These are phyloP conservation scores for Cercospora nicotianae DNA, from an alignment of 2,329 filamentous ascomycete genomes.

Conservation along the genomic window DNA sequence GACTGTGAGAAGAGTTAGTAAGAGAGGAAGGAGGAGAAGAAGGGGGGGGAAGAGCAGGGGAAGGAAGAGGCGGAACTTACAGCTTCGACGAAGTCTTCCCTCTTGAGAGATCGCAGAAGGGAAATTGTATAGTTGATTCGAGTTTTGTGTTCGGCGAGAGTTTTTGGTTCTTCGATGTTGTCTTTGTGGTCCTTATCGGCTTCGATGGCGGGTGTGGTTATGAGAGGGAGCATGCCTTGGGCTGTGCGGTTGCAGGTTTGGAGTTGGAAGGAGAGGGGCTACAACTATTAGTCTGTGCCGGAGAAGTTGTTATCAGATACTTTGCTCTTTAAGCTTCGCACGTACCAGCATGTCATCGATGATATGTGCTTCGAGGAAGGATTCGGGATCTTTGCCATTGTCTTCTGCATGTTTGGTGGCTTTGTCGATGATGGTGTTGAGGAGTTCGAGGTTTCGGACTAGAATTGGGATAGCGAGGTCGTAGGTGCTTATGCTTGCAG, in stretches of 20 bases:
- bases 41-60: too few species aligned
- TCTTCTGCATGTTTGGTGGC: conserved; percentile 45
- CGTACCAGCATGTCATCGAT: conserved; percentile 50
- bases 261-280: conserved; percentile 51
- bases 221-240: conserved; percentile 40
- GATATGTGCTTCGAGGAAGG: conserved; percentile 46
- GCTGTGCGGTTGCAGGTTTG: conserved; percentile 46
- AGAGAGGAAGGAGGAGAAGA: too few species aligned
- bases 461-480: conserved; percentile 42
- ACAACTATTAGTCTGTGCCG: neutral
- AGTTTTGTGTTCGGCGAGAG: conserved; percentile 51
- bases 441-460: conserved; percentile 46
- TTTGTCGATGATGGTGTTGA: conserved; percentile 48
- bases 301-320: neutral
- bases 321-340: neutral
- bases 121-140: conserved; percentile 52
- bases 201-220: neutral
- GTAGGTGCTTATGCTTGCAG: conserved; percentile 18
- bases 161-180: conserved; percentile 40
- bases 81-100: conserved; percentile 44
- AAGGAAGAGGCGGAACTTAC: neutral
- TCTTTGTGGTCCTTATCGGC: conserved; percentile 41
- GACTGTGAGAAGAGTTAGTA: too few species aligned
- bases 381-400: conserved; percentile 39
- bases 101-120: conserved; percentile 49